Evolutionary conservation across 495 filamentous ascomycete species (phyloP).

Genomic region (Aspergillus saccharolyticus): DNA sequence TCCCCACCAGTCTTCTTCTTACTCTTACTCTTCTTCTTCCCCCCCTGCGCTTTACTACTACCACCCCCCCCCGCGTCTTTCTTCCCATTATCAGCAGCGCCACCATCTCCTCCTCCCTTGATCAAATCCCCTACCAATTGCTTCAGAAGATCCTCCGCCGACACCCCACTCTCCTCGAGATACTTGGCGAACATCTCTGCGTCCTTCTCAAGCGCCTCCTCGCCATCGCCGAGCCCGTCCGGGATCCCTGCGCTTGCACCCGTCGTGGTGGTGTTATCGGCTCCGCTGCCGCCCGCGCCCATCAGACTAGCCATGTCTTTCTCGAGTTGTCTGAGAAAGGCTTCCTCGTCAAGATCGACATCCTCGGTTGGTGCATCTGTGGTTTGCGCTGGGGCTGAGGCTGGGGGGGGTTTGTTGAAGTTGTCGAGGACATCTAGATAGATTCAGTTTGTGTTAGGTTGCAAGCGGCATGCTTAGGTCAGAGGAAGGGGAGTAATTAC

Average conservation of each 20-base stretch:
- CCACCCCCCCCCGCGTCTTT: constrained; percentile 20
- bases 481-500: constrained; percentile 34
- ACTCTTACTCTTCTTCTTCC: neutral
- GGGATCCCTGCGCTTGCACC: constrained; percentile 3
- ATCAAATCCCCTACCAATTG: constrained; percentile 77
- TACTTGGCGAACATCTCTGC: constrained; percentile 64
- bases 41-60: constrained; percentile 8
- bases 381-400: constrained; percentile 29
- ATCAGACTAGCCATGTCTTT: constrained; percentile 81
- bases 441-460: neutral
- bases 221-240: constrained; percentile 23
- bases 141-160: constrained; percentile 73
- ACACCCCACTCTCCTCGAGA: constrained; percentile 67
- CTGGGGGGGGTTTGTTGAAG: constrained; percentile 54
- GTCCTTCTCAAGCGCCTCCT: constrained; percentile 27
- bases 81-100: constrained; percentile 21
- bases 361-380: constrained; percentile 25
- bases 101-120: constrained; percentile 47
- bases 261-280: constrained; percentile 15
- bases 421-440: constrained; percentile 81
- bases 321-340: constrained; percentile 75
- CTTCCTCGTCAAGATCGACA: constrained; percentile 49
- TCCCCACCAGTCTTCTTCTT: neutral
- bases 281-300: constrained; percentile 30
- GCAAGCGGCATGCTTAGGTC: too few species aligned